A percentile compares a stretch with the other conserved stretches of the same genome.
These are phyloP conservation scores for Eucalyptus leucophloia DNA, from an alignment of 345 rosid species.

Conservation along the genomic window DNA sequence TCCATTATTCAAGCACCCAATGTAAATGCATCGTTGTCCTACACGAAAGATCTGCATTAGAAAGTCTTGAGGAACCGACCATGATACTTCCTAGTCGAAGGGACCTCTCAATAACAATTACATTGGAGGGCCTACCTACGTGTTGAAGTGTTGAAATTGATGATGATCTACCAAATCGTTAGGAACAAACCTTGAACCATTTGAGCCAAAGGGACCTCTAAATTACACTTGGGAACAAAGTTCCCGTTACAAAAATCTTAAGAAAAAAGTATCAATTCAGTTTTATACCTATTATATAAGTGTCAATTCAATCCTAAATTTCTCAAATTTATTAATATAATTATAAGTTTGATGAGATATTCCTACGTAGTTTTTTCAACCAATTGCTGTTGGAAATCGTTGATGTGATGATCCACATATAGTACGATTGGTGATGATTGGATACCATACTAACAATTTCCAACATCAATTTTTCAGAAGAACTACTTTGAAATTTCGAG, in stretches of 20 bases:
- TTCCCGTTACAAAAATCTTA: no score
- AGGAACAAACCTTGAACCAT: neutral
- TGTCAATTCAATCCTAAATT: no score
- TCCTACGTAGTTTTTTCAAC: no score
- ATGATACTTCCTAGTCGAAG: neutral
- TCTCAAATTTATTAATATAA: no score
- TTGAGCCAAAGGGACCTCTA: neutral
- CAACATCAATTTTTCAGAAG: rapidly evolving
- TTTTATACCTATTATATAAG: no score
- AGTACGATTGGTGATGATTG: rapidly evolving
- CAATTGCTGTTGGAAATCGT: no score
- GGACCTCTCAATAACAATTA: neutral
- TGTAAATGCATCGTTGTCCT: neutral
- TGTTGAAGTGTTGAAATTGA: neutral
- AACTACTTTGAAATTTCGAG: no score
- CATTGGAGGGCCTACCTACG: neutral
- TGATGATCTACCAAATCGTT: no score
- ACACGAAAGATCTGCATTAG: neutral
- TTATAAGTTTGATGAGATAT: no score
- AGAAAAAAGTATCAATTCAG: no score
- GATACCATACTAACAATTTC: no score
- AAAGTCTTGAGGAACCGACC: neutral
- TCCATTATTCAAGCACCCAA: neutral
- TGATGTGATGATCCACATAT: no score
- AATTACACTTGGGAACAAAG: neutral